Percentiles rank a stretch among this genome's conserved stretches.
These are phyloP conservation scores for Scheffersomyces cryptocercus DNA, from an alignment of 1,139 yeast genomes.

Conservation along the genomic window DNA sequence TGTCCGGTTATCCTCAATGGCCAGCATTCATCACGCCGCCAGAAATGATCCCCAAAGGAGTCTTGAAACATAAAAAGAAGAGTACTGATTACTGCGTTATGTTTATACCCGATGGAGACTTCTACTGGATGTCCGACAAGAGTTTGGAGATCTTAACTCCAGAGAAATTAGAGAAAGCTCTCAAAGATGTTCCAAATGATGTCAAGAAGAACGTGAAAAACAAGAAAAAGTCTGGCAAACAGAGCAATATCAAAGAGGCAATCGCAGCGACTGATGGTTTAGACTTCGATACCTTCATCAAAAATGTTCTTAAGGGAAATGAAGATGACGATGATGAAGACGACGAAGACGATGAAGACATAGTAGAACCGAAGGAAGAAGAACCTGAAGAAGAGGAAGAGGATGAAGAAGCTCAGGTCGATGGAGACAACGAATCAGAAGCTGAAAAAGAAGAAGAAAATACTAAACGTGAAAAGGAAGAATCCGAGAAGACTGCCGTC, in stretches of 20 bases:
- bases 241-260: conserved; percentile 40
- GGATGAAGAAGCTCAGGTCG: conserved; percentile 14
- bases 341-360: conserved; percentile 31
- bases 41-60: conserved; percentile 38
- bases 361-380: conserved; percentile 27
- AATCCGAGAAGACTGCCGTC: not conserved
- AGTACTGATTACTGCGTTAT: conserved; percentile 44
- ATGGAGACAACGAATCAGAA: conserved; percentile 8
- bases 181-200: conserved; percentile 33
- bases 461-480: conserved; percentile 20
- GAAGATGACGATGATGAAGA: conserved; percentile 26
- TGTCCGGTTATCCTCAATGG: conserved; percentile 53
- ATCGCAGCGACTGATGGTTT: conserved; percentile 41
- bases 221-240: conserved; percentile 27
- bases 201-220: conserved; percentile 15
- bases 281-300: conserved; percentile 41
- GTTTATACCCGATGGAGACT: conserved; percentile 52
- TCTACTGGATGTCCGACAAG: conserved; percentile 47
- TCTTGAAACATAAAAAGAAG: conserved; percentile 41
- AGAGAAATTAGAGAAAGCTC: conserved; percentile 27
- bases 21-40: conserved; percentile 51
- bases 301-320: conserved; percentile 24
- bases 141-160: conserved; percentile 33
- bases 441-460: conserved; percentile 5
- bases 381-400: conserved; percentile 19